phyloP scores from a whole-genome alignment of 1,139 yeast genomes.

The Hansenula sp. region DNA sequence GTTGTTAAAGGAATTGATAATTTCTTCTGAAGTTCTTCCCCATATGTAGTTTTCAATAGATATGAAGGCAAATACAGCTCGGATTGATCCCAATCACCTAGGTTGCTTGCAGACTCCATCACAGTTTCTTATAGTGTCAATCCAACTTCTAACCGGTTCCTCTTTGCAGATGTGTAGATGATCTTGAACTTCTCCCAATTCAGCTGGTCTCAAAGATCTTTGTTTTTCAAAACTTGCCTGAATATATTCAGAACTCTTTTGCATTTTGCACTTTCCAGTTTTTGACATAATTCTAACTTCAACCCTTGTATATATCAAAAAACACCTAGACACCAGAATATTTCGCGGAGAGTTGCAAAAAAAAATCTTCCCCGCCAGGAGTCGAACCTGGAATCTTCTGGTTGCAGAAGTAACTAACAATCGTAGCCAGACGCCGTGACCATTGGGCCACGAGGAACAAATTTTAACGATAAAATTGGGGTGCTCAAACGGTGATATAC shows the following conservation, averaged over 20 bases:
- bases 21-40: constrained; percentile 13
- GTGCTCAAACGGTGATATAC: too few species aligned
- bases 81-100: not conserved
- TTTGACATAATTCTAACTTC: not conserved
- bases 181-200: too few species aligned
- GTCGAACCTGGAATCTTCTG: constrained; percentile 92
- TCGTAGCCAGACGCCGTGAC: constrained; percentile 88
- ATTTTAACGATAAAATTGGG: not conserved
- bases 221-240: too few species aligned
- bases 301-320: not conserved
- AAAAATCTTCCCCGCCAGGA: constrained; percentile 83
- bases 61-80: constrained; percentile 10
- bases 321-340: not conserved
- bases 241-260: too few species aligned
- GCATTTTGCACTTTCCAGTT: too few species aligned
- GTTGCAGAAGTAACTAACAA: constrained; percentile 51
- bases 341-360: constrained; percentile 20
- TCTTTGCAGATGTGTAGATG: too few species aligned
- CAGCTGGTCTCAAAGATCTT: too few species aligned
- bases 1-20: constrained; percentile 1
- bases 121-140: not conserved
- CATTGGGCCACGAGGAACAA: constrained; percentile 80
- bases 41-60: constrained; percentile 18
- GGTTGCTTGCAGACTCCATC: not conserved
- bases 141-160: not conserved